These are phyloP conservation scores for Tetrapisispora namnaoensis DNA, from an alignment of 805 yeast genomes.

Conservation along the genomic window DNA sequence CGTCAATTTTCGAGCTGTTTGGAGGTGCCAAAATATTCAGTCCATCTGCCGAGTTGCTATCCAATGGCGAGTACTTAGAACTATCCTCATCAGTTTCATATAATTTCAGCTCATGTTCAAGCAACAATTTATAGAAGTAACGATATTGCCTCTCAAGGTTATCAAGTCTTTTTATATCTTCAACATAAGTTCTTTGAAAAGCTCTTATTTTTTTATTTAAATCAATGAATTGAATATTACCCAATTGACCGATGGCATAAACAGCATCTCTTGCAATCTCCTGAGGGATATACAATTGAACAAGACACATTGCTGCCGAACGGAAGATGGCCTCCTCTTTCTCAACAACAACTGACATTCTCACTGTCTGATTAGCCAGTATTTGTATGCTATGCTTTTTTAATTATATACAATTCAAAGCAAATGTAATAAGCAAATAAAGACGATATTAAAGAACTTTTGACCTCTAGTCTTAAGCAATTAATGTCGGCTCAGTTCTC, in stretches of 20 bases:
- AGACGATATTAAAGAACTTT: too few species aligned
- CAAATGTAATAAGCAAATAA: neutral
- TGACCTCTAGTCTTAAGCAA: too few species aligned
- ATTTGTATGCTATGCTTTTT: neutral
- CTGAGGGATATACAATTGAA: slow-evolving; percentile 83
- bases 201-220: slow-evolving; percentile 68
- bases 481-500: too few species aligned
- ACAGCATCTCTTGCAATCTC: slow-evolving; percentile 84
- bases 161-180: slow-evolving; percentile 75
- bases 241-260: slow-evolving; percentile 78
- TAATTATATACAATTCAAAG: neutral
- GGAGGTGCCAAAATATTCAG: slow-evolving; percentile 29
- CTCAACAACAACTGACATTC: slow-evolving; percentile 5
- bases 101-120: slow-evolving; percentile 36
- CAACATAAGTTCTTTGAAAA: slow-evolving; percentile 86
- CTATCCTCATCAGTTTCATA: slow-evolving; percentile 16
- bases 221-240: slow-evolving; percentile 81
- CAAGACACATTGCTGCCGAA: slow-evolving; percentile 95
- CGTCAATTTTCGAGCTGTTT: slow-evolving; percentile 60
- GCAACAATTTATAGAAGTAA: slow-evolving; percentile 41
- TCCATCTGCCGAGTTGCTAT: slow-evolving; percentile 6
- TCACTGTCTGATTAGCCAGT: neutral
- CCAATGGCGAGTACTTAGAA: neutral
- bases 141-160: slow-evolving; percentile 81
- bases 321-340: slow-evolving; percentile 37